Base-by-base conservation (phyloP, 78 protist genomes). In the Dictyostelium firmibasis region DNA sequence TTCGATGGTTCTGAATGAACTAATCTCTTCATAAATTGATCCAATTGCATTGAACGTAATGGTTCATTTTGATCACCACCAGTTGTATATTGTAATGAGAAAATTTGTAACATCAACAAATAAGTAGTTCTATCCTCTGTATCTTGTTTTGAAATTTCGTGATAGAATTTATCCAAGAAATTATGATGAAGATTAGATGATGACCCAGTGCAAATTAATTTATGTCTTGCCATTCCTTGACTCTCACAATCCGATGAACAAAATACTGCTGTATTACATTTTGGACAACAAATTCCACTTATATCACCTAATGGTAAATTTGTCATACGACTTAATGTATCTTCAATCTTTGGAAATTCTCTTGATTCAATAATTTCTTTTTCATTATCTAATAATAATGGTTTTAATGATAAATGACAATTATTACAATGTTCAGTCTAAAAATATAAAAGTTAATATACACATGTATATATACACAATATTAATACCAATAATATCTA, bases 351-450 rank as follows among this genome's bases (percentile, higher is more conserved):
- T 18, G 70, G 18, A 29, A 38, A 89, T 70, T 89, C 94, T 81
- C 38, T 81, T 33, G 88, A 81, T 69, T 69, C 11, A 8, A 29
- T 16, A 31, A 89, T 78, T 9, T 69, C 83, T 6, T 3, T 38
- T 29, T 81, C 87, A 64, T 87, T 76, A 11, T 89, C 87, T 4
- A 89, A 41, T 31, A 23, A 20, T 2, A 89, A 9, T 64, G 94
- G 88, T 47, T 38, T 81, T 4, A 89, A 81, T 38, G 86, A 38
- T 43, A 89, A 31, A 31, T 89, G 86, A 81, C 94, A 89, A 69
- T 89, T 64, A 44, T 81, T 38, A 50, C 94, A 89, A 81, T 89
- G 94, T 3, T 81, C 50, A 62, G 0, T 29, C 57, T 53, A 50
- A 8, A 43, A 7, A 11, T 16, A 43, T 16, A 50, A 6, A 13